Evolutionary conservation across 345 rosid genomes (phyloP).

Genomic region (Syzygium aqueum): DNA sequence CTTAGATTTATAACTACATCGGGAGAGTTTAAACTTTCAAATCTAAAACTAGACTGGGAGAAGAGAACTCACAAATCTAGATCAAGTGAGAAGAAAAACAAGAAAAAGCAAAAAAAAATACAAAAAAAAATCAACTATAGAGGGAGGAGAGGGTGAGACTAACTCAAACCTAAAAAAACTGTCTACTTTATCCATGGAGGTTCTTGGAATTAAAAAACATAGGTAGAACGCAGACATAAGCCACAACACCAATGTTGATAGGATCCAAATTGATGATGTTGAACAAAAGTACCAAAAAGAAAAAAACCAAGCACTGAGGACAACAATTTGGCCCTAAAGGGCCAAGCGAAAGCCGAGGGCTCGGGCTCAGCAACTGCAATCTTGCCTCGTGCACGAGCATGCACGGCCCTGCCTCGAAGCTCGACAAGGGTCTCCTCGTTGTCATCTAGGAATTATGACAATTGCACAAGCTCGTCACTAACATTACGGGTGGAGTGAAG

Average conservation of each 20-base stretch:
- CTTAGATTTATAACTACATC: too few species aligned
- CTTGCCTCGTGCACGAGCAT: background rate
- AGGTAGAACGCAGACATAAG: too few species aligned
- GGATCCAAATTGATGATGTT: background rate
- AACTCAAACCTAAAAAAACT: background rate
- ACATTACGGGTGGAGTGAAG: background rate
- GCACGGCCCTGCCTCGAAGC: background rate
- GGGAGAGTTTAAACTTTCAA: too few species aligned
- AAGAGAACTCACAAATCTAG: too few species aligned
- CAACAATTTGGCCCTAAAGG: background rate
- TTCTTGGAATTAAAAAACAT: too few species aligned
- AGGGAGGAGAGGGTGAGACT: too few species aligned
- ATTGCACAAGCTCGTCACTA: background rate
- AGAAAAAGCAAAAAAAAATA: too few species aligned
- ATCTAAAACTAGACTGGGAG: too few species aligned
- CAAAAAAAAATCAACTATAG: too few species aligned
- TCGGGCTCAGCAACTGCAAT: background rate
- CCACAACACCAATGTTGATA: too few species aligned
- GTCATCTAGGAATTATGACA: background rate
- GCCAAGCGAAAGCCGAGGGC: background rate
- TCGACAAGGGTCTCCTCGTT: background rate
- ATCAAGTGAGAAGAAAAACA: too few species aligned
- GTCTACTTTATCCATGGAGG: accelerated
- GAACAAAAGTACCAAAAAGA: background rate
- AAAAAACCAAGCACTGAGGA: background rate